Conservation (phyloP, 2,329 filamentous ascomycete species). For the Blastomyces gilchristii region DNA sequence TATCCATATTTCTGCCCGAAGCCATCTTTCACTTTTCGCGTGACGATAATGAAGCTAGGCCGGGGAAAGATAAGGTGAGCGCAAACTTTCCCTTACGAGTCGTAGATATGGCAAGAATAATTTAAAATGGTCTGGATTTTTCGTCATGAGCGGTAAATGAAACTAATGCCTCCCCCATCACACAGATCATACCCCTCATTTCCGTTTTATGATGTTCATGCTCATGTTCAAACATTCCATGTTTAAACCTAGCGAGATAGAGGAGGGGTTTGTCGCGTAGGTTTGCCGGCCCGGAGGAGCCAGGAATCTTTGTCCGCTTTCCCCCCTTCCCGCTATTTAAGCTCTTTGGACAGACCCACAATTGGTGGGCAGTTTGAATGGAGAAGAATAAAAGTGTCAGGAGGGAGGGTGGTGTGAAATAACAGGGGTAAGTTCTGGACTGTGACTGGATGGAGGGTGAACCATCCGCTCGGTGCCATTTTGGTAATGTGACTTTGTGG, state of each 20-base stretch:
- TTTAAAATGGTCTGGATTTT: not conserved
- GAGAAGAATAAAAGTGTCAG: not conserved
- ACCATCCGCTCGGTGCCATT: conserved; percentile 8
- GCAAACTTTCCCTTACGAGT: not conserved
- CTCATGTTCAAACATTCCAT: not conserved
- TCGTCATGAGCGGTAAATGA: not conserved
- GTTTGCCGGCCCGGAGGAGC: not conserved
- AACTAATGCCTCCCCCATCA: not conserved
- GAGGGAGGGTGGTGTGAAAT: conserved; percentile 7
- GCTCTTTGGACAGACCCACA: not conserved
- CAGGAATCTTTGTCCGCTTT: not conserved
- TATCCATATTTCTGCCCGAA: not conserved
- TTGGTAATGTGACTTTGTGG: conserved; percentile 8
- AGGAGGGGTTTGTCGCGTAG: no score
- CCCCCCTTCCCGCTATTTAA: not conserved
- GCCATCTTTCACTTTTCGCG: not conserved
- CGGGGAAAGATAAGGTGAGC: not conserved
- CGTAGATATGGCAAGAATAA: not conserved
- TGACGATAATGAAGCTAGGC: not conserved
- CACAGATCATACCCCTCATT: not conserved
- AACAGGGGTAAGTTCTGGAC: conserved; percentile 3
- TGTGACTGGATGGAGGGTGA: conserved; percentile 4
- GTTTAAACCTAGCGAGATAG: not conserved
- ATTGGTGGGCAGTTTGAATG: not conserved
- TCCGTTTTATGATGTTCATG: not conserved